These are phyloP conservation scores for Hirsutella minnesotensis DNA, from an alignment of 2,329 filamentous ascomycete genomes.

Conservation along the genomic window DNA sequence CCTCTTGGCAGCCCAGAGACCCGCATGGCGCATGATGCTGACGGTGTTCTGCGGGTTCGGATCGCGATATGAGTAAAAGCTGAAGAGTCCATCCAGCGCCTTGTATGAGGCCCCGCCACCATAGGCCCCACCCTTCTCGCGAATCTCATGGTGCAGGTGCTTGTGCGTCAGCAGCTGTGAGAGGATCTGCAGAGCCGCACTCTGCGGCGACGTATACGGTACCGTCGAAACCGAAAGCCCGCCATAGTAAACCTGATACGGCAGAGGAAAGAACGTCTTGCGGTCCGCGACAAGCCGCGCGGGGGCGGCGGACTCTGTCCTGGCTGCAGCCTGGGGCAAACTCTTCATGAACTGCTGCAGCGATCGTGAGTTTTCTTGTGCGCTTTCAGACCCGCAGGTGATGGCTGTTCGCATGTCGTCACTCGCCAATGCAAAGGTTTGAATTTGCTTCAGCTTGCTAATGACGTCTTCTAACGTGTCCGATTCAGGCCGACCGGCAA, in stretches of 20 bases:
- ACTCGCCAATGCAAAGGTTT: conserved; percentile 61
- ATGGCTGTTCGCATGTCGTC: conserved; percentile 65
- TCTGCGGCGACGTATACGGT: conserved; percentile 64
- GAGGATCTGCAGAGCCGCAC: conserved; percentile 76
- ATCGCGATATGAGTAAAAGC: conserved; percentile 94
- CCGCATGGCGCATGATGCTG: conserved; percentile 71
- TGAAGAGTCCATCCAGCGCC: conserved; percentile 73
- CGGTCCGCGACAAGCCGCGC: conserved; percentile 34
- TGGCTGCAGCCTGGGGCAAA: conserved; percentile 8
- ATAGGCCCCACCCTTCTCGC: conserved; percentile 94
- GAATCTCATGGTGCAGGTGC: conserved; percentile 91
- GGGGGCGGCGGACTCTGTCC: not conserved
- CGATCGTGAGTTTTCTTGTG: conserved; percentile 55
- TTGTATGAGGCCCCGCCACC: conserved; percentile 81
- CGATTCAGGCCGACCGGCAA: conserved; percentile 60
- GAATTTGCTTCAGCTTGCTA: conserved; percentile 73
- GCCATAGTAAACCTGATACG: conserved; percentile 96
- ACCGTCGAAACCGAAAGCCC: conserved; percentile 71
- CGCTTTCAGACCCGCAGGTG: conserved; percentile 71
- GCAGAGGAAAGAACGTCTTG: conserved; percentile 85
- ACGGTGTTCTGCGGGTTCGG: conserved; percentile 87
- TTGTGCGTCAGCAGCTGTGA: conserved; percentile 92
- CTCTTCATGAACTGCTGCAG: conserved; percentile 55
- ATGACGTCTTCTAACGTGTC: conserved; percentile 67
- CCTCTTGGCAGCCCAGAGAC: conserved; percentile 70